Percentiles rank a stretch among this genome's conserved stretches.
Conservation (phyloP, 345 rosid genomes). For the Stellera chamaejasme region DNA sequence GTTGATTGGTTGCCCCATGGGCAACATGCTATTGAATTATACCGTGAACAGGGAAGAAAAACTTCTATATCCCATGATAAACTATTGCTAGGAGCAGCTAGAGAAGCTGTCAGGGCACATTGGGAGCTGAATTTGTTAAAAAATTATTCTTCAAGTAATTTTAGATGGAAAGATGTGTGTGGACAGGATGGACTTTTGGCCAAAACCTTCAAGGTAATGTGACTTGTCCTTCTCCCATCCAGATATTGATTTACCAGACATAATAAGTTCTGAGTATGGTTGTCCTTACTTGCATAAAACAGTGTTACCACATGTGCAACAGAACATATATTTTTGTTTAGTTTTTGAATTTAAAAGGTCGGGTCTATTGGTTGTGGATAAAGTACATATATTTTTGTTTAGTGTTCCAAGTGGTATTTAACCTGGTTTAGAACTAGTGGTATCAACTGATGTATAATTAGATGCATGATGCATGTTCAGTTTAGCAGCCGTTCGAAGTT, state of each 20-base stretch:
- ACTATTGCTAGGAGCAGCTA: constrained; percentile 96
- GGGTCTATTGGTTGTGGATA: too few relatives aligned
- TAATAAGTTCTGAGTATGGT: constrained; percentile 1
- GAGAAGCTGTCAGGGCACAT: constrained; percentile 94
- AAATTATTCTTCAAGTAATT: constrained; percentile 62
- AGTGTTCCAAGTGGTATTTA: too few relatives aligned
- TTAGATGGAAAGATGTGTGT: constrained; percentile 78
- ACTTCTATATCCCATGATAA: constrained; percentile 98
- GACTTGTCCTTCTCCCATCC: constrained; percentile 8
- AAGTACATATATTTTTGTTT: too few relatives aligned
- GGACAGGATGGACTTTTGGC: constrained; percentile 83
- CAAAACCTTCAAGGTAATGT: constrained; percentile 74
- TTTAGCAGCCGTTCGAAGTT: too few relatives aligned
- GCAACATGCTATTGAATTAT: constrained; percentile 82
- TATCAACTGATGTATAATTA: too few relatives aligned
- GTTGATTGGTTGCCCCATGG: constrained; percentile 99
- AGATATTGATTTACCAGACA: constrained; percentile 1
- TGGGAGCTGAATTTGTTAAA: constrained; percentile 92
- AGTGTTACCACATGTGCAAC: too few relatives aligned
- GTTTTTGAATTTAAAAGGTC: too few relatives aligned
- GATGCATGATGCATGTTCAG: too few relatives aligned
- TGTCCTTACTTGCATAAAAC: constrained; percentile 5
- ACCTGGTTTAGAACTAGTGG: too few relatives aligned
- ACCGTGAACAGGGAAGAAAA: constrained; percentile 80
- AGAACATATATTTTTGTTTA: too few relatives aligned